These are phyloP conservation scores for Cytospora piceae DNA, from an alignment of 2,329 filamentous ascomycete genomes.

Conservation along the genomic window DNA sequence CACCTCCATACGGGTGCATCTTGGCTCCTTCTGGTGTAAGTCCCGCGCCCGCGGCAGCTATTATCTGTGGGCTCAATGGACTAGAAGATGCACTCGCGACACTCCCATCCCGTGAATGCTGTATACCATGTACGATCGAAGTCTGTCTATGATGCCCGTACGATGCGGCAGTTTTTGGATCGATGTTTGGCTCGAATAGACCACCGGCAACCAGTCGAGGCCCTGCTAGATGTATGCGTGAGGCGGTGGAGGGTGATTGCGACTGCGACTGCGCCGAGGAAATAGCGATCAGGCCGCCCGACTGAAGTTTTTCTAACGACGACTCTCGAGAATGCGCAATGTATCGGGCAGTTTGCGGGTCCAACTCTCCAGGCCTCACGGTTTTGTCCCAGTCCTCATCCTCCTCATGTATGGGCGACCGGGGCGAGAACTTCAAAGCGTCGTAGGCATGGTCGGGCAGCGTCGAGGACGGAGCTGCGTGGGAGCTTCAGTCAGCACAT, in stretches of 20 bases:
- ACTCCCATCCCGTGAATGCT: constrained; percentile 90
- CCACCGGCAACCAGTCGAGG: constrained; percentile 47
- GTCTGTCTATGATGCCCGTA: constrained; percentile 95
- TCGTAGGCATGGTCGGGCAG: constrained; percentile 59
- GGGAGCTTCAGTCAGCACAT: constrained; percentile 30
- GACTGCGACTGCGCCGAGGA: constrained; percentile 37
- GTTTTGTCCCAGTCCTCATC: constrained; percentile 57
- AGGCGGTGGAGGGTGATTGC: constrained; percentile 32
- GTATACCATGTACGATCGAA: constrained; percentile 94
- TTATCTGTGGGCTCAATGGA: constrained; percentile 86
- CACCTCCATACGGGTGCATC: constrained; percentile 50
- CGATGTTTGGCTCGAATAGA: constrained; percentile 56
- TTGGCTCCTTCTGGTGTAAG: constrained; percentile 57
- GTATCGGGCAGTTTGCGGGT: constrained; percentile 44
- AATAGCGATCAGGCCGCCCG: constrained; percentile 39
- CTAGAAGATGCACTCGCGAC: constrained; percentile 78
- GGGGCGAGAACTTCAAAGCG: constrained; percentile 55
- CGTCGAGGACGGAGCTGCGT: constrained; percentile 62
- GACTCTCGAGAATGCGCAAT: constrained; percentile 60
- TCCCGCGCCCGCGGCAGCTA: constrained; percentile 67
- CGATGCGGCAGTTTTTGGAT: constrained; percentile 54
- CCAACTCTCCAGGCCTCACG: constrained; percentile 51
- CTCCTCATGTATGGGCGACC: constrained; percentile 57
- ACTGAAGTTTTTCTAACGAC: constrained; percentile 58
- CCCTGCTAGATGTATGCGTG: constrained; percentile 47